Evolutionary conservation across 2,329 filamentous ascomycete species (phyloP), one percentile per base, ranked within the genome.

Genomic region (Tolypocladium endophyticum): DNA sequence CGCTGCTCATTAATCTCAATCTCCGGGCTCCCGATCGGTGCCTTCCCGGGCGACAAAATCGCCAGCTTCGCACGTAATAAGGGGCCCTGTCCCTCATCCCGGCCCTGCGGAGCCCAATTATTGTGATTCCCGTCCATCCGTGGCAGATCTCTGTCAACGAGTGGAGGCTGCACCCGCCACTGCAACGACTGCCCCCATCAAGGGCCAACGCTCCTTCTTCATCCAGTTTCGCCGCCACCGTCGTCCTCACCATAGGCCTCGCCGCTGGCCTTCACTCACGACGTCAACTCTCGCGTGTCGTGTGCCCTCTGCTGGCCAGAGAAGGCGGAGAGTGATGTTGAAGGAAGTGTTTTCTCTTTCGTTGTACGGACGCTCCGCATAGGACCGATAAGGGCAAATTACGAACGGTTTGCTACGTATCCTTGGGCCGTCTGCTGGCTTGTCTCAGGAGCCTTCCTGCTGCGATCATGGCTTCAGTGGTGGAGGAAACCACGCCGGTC

Each of bases 401-500:
- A 30, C 58, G 33, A 25, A 33, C 56, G 61, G 58, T 50, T 35
- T 18, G 58, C 56, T 43, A 33, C 61, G 55, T 56, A 57, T 35
- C 38, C 30, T 35, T 52, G 54, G 23, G n/a, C n/a, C 6, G 52
- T 9, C 23, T 38, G 45, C 41, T 57, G 63, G 64, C 69, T 64
- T 68, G 73, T 75, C 72, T 69, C 63, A 73, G 73, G 72, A 70
- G 68, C 58, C 69, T 68, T 58, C 66, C 71, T 62, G 70, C 70
- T 54, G 63, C 72, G 67, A 72, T 70, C 67, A 75, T 76, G 74
- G 70, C 74, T 62, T 68, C 73, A 69, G 72, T 72, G 63, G 67
- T 72, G 63, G 68, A 72, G 63, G 60, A 64, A 57, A 66, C 70
- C 18, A 61, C 68, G 55, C 63, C 68, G 28, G 59, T 61, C 58